Base-by-base conservation (phyloP, 129 eudicot genomes). In the Flaveria robusta region DNA sequence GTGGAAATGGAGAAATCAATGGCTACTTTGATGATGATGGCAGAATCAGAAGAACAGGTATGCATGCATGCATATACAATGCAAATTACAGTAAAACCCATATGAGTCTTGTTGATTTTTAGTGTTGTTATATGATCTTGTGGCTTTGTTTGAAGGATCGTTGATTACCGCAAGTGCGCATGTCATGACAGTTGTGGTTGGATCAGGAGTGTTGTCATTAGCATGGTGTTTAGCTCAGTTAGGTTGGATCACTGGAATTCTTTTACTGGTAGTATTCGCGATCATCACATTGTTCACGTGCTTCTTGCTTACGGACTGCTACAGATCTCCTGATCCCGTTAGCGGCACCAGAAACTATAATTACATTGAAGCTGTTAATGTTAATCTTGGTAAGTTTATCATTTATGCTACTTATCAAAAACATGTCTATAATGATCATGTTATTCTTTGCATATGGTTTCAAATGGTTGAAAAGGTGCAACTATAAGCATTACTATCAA, bases 141-240 rank as follows among this genome's bases (percentile, higher is more conserved):
- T 46, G 16, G 12, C 65, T 65, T 78, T 60, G 10, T 34, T 63
- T 72, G 71, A 42, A 89, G 97, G 97, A 52, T 87, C 89, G 3
- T 69, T 84, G 83, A 2, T 82, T 51, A 85, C 88, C 24, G 91
- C 96, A 18, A 89, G 96, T 74, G 90, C 96, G 15, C 97, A 92
- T 68, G 88, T 89, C 24, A 80, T 87, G 67, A 86, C 96, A 7
- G 91, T 92, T 22, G 96, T 92, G 68, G 84, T 92, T 51, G 97
- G 97, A 47, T 92, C 97, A 0, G 97, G 97, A 6, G 93, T 92
- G 45, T 68, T 92, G 22, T 89, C 97, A 0, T 70, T 92, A 55
- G 86, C 97, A 29, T 92, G 96, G 97, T 88, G 88, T 20, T 82
- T 92, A 26, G 97, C 93, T 4, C 97, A 92, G 79, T 74, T 92